Percentiles rank a stretch among this genome's conserved stretches.
phyloP scores from a whole-genome alignment of 2,329 filamentous ascomycete species.

The Macroventuria anomochaeta region DNA sequence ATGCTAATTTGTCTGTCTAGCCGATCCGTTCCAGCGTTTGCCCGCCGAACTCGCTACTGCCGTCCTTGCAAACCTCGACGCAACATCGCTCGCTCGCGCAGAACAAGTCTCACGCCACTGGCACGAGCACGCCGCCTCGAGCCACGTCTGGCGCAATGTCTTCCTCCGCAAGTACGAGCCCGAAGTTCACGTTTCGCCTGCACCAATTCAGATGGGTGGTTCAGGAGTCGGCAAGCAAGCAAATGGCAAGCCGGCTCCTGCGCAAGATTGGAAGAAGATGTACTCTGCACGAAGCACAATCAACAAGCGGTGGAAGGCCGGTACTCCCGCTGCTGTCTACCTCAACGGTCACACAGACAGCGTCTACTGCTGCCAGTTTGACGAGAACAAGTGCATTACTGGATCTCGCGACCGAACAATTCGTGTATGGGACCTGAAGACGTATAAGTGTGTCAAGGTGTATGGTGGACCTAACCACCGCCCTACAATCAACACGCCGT shows the following conservation, averaged over 20 bases:
- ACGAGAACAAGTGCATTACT: constrained; percentile 97
- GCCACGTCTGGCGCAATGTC: constrained; percentile 67
- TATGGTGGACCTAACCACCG: constrained; percentile 76
- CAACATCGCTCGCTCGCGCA: constrained; percentile 60
- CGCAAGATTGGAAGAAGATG: constrained; percentile 84
- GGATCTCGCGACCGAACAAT: constrained; percentile 95
- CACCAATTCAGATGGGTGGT: constrained; percentile 58
- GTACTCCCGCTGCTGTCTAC: constrained; percentile 82
- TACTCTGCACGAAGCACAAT: constrained; percentile 79
- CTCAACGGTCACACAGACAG: constrained; percentile 93
- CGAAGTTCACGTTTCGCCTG: constrained; percentile 53
- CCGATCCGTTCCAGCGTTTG: constrained; percentile 62
- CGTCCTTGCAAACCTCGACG: constrained; percentile 66
- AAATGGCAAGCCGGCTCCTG: constrained; percentile 55
- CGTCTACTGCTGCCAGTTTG: constrained; percentile 97
- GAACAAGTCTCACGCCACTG: constrained; percentile 65
- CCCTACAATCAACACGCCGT: constrained; percentile 59
- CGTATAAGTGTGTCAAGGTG: constrained; percentile 81
- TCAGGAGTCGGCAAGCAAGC: constrained; percentile 60
- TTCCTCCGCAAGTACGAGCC: constrained; percentile 63
- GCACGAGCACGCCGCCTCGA: constrained; percentile 61
- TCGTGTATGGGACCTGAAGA: constrained; percentile 93
- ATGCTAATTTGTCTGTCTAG: too few relatives aligned
- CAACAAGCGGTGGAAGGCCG: constrained; percentile 78
- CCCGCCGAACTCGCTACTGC: constrained; percentile 66